These are phyloP conservation scores for Drosera capensis DNA, from an alignment of 148 eudicot genomes.

Conservation along the genomic window DNA sequence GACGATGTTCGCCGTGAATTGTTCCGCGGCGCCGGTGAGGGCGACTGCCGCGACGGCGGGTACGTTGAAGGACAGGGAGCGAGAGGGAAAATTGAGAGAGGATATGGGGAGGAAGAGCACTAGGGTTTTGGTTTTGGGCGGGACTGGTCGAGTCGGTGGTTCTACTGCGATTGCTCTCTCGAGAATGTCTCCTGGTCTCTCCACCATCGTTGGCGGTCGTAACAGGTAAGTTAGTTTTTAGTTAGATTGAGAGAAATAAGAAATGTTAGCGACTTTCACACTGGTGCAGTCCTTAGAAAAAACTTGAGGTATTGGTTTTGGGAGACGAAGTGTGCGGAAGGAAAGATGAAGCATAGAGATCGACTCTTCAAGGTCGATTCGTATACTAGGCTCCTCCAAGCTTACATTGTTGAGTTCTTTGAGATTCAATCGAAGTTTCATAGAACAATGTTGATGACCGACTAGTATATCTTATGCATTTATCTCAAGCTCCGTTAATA, in stretches of 20 bases:
- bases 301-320: too few species aligned
- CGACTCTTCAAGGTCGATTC: too few species aligned
- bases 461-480: too few species aligned
- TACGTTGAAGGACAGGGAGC: constrained; percentile 14
- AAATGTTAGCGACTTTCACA: not conserved
- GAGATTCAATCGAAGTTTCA: too few species aligned
- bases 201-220: constrained; percentile 54
- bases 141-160: constrained; percentile 95
- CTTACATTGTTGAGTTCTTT: too few species aligned
- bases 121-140: constrained; percentile 73
- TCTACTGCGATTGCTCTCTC: constrained; percentile 83
- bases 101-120: constrained; percentile 23
- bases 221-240: constrained; percentile 28
- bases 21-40: constrained; percentile 9
- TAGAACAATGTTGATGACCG: too few species aligned
- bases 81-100: constrained; percentile 16
- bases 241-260: not conserved
- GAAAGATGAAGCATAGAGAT: too few species aligned
- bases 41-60: too few species aligned
- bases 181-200: constrained; percentile 53
- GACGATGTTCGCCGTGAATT: too few species aligned
- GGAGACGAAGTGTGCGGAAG: too few species aligned
- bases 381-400: too few species aligned
- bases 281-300: not conserved
- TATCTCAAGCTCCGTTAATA: too few species aligned